Conservation (phyloP, 78 protist genomes). For the Dictyostelium purpureum region DNA sequence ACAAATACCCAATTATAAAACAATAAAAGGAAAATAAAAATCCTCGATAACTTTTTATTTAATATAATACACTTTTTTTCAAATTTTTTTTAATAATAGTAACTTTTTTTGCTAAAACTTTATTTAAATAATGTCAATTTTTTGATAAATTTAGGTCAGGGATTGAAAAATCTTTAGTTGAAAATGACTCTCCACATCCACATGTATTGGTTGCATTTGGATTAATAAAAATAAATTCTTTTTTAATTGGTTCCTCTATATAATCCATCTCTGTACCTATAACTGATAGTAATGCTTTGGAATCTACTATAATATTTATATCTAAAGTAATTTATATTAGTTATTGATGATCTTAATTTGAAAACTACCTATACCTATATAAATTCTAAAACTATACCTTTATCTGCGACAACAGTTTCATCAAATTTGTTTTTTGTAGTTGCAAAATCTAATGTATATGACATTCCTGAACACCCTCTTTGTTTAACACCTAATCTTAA, state of each 20-base stretch:
- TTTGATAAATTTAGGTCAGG: slow-evolving; percentile 3
- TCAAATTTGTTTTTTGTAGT: slow-evolving; percentile 69
- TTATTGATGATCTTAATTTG: background rate
- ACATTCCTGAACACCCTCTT: slow-evolving; percentile 92
- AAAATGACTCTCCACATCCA: slow-evolving; percentile 95
- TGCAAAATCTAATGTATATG: slow-evolving; percentile 93
- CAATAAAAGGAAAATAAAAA: no score
- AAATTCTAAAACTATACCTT: slow-evolving; percentile 22
- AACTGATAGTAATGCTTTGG: slow-evolving; percentile 90
- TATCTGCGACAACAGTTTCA: slow-evolving; percentile 76
- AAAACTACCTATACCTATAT: no score
- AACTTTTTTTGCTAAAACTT: background rate
- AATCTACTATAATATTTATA: slow-evolving; percentile 87
- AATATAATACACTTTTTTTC: background rate
- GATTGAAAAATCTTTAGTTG: slow-evolving; percentile 37
- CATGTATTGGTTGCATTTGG: slow-evolving; percentile 95
- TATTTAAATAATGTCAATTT: background rate
- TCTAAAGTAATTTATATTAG: no score
- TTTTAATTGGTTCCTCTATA: slow-evolving; percentile 82
- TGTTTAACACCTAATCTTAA: slow-evolving; percentile 84
- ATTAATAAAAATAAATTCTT: slow-evolving; percentile 92
- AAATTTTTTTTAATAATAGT: background rate
- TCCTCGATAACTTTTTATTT: background rate
- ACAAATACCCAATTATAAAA: slow-evolving; percentile 16
- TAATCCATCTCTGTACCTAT: slow-evolving; percentile 95